phyloP scores from a whole-genome alignment of 1,139 yeast species.

The Taphrina pruni region DNA sequence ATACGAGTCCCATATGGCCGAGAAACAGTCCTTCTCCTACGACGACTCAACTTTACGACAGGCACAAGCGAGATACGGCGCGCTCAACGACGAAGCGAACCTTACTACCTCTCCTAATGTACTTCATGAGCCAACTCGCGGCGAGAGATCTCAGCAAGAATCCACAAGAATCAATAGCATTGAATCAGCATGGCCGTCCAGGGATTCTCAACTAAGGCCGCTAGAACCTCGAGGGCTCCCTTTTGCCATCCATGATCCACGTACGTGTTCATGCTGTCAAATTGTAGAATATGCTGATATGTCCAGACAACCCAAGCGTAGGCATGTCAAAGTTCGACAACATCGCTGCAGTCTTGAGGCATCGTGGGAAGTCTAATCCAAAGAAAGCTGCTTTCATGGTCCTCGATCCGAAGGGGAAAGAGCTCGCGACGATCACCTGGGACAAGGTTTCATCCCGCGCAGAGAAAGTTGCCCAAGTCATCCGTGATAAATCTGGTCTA shows the following conservation, averaged over 20 bases:
- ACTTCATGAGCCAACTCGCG: not conserved
- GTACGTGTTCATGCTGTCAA: conserved; percentile 39
- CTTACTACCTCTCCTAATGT: not conserved
- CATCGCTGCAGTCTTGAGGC: conserved; percentile 72
- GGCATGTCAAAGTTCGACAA: conserved; percentile 57
- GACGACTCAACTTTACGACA: not conserved
- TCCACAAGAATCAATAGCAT: not conserved
- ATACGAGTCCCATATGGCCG: not conserved
- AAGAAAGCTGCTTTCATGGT: conserved; percentile 73
- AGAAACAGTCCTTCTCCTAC: not conserved
- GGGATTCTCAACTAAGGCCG: conserved; percentile 39
- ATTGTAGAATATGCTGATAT: not conserved
- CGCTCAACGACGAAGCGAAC: not conserved
- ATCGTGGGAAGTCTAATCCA: conserved; percentile 70
- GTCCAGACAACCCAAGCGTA: conserved; percentile 22
- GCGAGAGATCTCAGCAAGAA: not conserved
- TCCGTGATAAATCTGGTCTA: conserved; percentile 72
- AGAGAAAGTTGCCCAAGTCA: conserved; percentile 86
- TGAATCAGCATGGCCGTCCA: not conserved
- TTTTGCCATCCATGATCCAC: conserved; percentile 51
- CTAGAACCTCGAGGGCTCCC: conserved; percentile 56
- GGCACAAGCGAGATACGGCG: not conserved
- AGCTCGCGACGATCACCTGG: conserved; percentile 79
- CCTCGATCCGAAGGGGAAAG: conserved; percentile 82
- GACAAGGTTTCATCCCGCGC: conserved; percentile 83